Evolutionary conservation across 768 basidiomycete species (phyloP).

Genomic region (Hortiboletus flavorubellus): DNA sequence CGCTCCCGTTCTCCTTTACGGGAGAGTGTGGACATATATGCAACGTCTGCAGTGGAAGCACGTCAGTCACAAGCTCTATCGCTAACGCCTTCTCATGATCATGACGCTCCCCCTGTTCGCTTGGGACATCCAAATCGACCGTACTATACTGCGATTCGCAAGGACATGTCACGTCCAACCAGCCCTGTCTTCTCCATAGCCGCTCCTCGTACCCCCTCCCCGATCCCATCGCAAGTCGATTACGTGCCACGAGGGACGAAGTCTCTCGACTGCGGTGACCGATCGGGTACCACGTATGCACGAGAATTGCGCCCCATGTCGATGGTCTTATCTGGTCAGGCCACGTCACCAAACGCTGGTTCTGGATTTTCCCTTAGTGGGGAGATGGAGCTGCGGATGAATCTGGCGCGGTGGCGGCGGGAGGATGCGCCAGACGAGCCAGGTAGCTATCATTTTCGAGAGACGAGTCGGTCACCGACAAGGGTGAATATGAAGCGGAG

Average conservation of each 20-base stretch:
- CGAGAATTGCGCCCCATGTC: conserved; percentile 28
- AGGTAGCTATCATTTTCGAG: conserved; percentile 30
- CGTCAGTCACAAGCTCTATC: conserved; percentile 22
- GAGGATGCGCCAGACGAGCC: conserved; percentile 31
- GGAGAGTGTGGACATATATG: conserved; percentile 16
- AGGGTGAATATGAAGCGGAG: conserved; percentile 23
- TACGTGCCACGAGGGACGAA: conserved; percentile 30
- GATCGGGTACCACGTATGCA: conserved; percentile 16
- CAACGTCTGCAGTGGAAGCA: conserved; percentile 16
- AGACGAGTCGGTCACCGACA: conserved; percentile 20
- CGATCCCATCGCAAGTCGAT: conserved; percentile 22
- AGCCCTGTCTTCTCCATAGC: conserved; percentile 30
- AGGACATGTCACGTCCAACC: conserved; percentile 41
- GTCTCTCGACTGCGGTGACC: conserved; percentile 30
- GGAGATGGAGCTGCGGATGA: conserved; percentile 57
- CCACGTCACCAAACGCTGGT: conserved; percentile 13
- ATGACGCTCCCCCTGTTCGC: conserved; percentile 29
- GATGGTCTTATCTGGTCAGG: conserved; percentile 22
- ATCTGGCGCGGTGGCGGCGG: conserved; percentile 39
- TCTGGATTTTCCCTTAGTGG: conserved; percentile 57
- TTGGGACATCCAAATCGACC: conserved; percentile 53
- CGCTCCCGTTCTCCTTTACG: conserved; percentile 24
- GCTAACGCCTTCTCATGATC: conserved; percentile 20
- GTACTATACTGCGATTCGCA: conserved; percentile 54
- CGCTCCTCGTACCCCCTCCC: conserved; percentile 26